Evolutionary conservation across 2,329 filamentous ascomycete genomes (phyloP).

Genomic region (Coniochaeta sp.): DNA sequence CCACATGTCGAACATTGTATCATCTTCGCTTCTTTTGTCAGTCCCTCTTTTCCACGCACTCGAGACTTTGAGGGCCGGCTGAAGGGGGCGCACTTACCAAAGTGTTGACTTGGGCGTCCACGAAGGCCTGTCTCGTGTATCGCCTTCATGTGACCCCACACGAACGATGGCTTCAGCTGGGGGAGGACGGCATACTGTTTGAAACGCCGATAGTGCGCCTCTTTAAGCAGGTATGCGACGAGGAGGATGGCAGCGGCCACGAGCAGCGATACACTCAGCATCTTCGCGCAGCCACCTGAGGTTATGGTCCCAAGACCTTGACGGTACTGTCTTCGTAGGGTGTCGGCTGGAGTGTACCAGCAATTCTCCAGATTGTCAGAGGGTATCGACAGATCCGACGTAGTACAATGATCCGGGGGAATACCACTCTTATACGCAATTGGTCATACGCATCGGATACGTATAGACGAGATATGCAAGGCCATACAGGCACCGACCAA

Average conservation of each 20-base stretch:
- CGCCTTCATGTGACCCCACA: slow-evolving; percentile 16
- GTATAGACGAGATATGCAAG: no score
- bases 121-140: slow-evolving; percentile 10
- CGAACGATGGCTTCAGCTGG: slow-evolving; percentile 13
- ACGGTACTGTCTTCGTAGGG: no score
- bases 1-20: slow-evolving; percentile 19
- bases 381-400: no score
- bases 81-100: slow-evolving; percentile 10
- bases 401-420: no score
- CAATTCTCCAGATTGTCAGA: no score
- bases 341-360: no score
- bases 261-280: not conserved
- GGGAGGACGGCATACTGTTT: slow-evolving; percentile 15
- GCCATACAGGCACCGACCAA: no score
- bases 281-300: not conserved
- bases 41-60: not conserved
- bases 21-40: slow-evolving; percentile 12
- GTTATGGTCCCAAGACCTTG: no score
- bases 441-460: no score
- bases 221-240: slow-evolving; percentile 8
- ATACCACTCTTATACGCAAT: no score
- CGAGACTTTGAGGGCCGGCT: no score
- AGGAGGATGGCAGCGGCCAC: not conserved
- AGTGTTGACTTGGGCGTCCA: slow-evolving; percentile 7
- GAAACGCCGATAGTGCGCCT: slow-evolving; percentile 12